A percentile compares a stretch with the other conserved stretches of the same genome.
Conservation (phyloP, 352 stramenopile species). For the Aphanomyces cochlioides region DNA sequence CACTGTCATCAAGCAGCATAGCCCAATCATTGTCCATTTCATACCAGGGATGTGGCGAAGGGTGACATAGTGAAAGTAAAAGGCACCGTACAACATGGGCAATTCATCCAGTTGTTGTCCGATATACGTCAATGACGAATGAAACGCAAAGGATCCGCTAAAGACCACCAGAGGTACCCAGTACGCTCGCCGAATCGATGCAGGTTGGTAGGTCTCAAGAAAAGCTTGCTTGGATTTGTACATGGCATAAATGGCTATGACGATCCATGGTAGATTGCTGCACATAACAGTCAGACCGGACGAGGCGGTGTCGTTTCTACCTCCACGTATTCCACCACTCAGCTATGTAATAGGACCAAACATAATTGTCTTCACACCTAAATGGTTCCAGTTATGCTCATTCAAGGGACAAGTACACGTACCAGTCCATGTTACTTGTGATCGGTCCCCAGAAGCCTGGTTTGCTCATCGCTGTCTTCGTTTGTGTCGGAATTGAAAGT, state of each 20-base stretch:
- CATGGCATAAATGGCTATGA: conserved; percentile 26
- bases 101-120: conserved; percentile 25
- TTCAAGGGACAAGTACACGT: background rate
- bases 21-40: conserved; percentile 9
- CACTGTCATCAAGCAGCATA: conserved; percentile 12
- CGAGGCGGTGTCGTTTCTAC: background rate
- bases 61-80: conserved; percentile 30
- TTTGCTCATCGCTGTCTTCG: background rate
- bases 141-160: conserved; percentile 27
- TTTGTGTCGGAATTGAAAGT: background rate
- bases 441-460: conserved; percentile 21
- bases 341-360: conserved; percentile 28
- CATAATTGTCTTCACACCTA: conserved; percentile 32
- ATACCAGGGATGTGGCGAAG: conserved; percentile 16
- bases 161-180: conserved; percentile 21
- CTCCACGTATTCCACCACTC: conserved; percentile 31
- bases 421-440: conserved; percentile 30
- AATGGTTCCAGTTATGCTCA: background rate
- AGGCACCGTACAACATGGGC: conserved; percentile 23
- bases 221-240: conserved; percentile 18
- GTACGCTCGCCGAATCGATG: conserved; percentile 22
- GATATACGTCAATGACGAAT: conserved; percentile 19
- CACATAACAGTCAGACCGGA: background rate
- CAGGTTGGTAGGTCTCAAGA: background rate
- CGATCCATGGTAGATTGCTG: conserved; percentile 24